A percentile compares a stretch with the other conserved stretches of the same genome.
Evolutionary conservation across 2,329 filamentous ascomycete species (phyloP).

Genomic region (Fusarium torreyae): DNA sequence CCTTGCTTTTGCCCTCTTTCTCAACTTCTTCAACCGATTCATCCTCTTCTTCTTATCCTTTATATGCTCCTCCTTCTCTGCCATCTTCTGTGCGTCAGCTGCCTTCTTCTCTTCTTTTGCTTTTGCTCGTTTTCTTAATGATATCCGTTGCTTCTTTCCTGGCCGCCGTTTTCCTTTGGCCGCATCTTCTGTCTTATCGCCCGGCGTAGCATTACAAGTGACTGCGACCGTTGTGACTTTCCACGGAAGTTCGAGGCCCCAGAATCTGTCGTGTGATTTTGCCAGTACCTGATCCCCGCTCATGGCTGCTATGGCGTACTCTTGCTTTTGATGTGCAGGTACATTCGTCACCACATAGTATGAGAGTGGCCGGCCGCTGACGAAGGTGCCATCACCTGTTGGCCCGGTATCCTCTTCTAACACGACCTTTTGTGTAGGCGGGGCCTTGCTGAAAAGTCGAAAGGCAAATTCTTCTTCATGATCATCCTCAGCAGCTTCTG

Average conservation of each 20-base stretch:
- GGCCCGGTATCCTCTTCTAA: constrained; percentile 61
- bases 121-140: constrained; percentile 63
- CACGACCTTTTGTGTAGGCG: constrained; percentile 65
- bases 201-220: constrained; percentile 48
- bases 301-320: constrained; percentile 65
- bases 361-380: constrained; percentile 58
- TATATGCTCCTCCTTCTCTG: constrained; percentile 69
- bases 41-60: constrained; percentile 74
- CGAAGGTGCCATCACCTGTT: constrained; percentile 56
- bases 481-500: constrained; percentile 33
- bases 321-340: constrained; percentile 54
- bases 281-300: constrained; percentile 66
- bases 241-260: constrained; percentile 75
- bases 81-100: constrained; percentile 56
- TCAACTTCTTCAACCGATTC: constrained; percentile 73
- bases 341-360: constrained; percentile 65
- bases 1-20: constrained; percentile 70
- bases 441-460: constrained; percentile 68
- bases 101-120: constrained; percentile 59
- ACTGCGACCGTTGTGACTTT: constrained; percentile 63
- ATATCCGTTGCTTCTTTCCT: constrained; percentile 72
- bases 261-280: constrained; percentile 62
- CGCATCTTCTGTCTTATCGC: constrained; percentile 27
- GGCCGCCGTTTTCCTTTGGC: constrained; percentile 60
- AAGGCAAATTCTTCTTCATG: constrained; percentile 66